Evolutionary conservation across 345 rosid species (phyloP).

Genomic region (Lumnitzera racemosa): DNA sequence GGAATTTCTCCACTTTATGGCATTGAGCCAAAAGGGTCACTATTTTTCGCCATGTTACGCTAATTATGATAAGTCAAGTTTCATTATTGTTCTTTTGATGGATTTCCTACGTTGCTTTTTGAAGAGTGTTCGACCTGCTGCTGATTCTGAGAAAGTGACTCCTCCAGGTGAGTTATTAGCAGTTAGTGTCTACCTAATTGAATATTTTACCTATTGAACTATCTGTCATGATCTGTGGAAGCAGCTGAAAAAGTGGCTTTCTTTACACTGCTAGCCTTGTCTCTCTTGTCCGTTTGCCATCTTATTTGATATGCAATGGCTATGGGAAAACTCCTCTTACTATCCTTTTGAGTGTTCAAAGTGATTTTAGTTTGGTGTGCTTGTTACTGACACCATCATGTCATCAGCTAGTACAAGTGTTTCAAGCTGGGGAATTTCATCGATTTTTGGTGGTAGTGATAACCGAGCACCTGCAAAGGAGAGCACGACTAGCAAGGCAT

Average conservation of each 20-base stretch:
- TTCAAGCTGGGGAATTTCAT: slow-evolving; percentile 88
- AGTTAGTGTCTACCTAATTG: neutral
- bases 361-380: neutral
- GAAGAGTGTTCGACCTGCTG: slow-evolving; percentile 49
- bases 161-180: slow-evolving; percentile 48
- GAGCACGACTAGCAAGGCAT: slow-evolving; percentile 34
- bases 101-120: slow-evolving; percentile 6
- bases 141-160: slow-evolving; percentile 56
- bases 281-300: too few relatives aligned
- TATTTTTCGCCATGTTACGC: too few relatives aligned
- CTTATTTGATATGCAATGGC: too few relatives aligned
- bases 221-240: neutral
- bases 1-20: neutral
- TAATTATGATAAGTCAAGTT: neutral
- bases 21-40: neutral
- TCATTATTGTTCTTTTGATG: neutral
- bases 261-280: too few relatives aligned
- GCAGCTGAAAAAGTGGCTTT: neutral
- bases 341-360: neutral
- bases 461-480: slow-evolving; percentile 55
- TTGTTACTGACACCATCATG: neutral
- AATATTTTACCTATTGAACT: too few relatives aligned
- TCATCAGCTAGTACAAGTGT: slow-evolving; percentile 38
- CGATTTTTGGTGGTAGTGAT: slow-evolving; percentile 79
- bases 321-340: too few relatives aligned